A percentile compares a stretch with the other conserved stretches of the same genome.
phyloP scores from a whole-genome alignment of 106 monocot genomes.

The Hemerocallis citrina region DNA sequence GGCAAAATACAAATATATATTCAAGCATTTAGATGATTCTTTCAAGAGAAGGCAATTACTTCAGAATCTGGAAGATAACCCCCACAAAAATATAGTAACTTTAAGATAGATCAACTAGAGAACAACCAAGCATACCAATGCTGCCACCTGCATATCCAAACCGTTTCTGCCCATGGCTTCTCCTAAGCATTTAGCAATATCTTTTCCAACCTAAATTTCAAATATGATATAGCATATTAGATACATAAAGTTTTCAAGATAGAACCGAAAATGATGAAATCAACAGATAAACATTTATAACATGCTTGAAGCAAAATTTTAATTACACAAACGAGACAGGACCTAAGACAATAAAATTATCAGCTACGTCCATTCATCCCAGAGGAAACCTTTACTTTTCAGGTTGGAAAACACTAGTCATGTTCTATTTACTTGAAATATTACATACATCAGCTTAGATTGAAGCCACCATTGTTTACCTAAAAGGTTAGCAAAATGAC shows the following conservation, averaged over 20 bases:
- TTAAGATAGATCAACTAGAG: not conserved
- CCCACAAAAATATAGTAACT: not conserved
- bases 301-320: not conserved
- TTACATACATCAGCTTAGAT: no score
- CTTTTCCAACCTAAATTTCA: slow-evolving; percentile 52
- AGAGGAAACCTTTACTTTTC: no score
- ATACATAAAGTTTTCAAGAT: not conserved
- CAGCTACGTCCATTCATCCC: no score
- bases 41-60: no score
- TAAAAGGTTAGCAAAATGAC: no score
- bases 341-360: not conserved
- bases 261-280: not conserved
- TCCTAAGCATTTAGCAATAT: slow-evolving; percentile 61
- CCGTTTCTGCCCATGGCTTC: slow-evolving; percentile 60
- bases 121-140: slow-evolving; percentile 49
- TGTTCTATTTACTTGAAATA: no score
- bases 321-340: not conserved
- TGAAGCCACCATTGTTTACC: no score
- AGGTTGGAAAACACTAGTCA: no score
- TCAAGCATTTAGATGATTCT: no score
- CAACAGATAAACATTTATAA: not conserved
- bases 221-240: not conserved
- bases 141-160: slow-evolving; percentile 60
- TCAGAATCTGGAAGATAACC: not conserved
- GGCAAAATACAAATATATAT: no score